Base-by-base conservation (phyloP, 331 rosid species). In the Cydonia oblonga region DNA sequence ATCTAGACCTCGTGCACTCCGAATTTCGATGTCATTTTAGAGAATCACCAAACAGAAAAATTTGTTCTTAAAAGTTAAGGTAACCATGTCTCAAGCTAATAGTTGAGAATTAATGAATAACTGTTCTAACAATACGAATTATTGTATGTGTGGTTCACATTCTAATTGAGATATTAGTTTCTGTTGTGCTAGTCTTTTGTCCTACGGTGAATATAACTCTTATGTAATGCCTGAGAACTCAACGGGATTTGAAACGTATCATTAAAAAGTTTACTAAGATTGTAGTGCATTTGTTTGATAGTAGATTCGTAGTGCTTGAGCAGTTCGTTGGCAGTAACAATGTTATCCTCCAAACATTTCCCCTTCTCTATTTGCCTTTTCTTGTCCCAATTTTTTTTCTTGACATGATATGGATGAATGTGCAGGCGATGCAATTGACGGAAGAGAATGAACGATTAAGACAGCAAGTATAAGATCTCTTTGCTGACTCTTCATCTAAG, bases 381-480 rank as follows among this genome's bases (percentile, higher is more conserved):
- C 52, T 15, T 57, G 38, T 70, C 56, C 38, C 23, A 16, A 16
- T 15, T 3, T n/a, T 9, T 9, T 70, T 26, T 1, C 46, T 25
- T 60, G 44, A 42, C 57, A 23, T 28, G 26, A 14, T 25, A 9
- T 60, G 3, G 42, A 35, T 70, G 44, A 71, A 52, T 30, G 38
- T 80, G 75, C 87, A 93, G 98, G 97, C 91, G 11, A 40, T 71
- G 52, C 81, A 69, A 23, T 69, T 93, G 88, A 78, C 77, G 80
- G 90, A 89, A 78, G 98, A 93, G 83, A 91, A 93, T 61, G 84
- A 88, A 58, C 84, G 86, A 66, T 79, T 93, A 38, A 88, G 78
- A 72, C 83, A 76, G 56, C 89, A 85, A 61, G 96, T 90, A 89
- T 25, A 83, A 29, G 42, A 7, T 51, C 40, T 49, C 62, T 35